phyloP scores from a whole-genome alignment of 2,329 filamentous ascomycete species.

The Myriosclerotinia duriaeana region DNA sequence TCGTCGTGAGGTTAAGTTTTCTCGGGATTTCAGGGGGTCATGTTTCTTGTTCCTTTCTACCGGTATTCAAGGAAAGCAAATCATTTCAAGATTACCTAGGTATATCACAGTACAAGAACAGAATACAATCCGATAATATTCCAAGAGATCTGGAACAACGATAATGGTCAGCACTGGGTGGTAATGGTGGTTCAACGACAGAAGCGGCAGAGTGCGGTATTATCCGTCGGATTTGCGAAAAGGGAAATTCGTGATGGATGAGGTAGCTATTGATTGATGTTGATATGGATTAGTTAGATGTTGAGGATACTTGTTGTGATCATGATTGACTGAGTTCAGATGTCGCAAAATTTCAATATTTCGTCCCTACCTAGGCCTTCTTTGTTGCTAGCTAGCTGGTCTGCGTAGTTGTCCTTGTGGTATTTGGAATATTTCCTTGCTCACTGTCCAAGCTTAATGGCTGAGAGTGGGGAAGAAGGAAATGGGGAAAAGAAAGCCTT shows the following conservation, averaged over 20 bases:
- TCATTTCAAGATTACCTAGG: slow-evolving; percentile 2
- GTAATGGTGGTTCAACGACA: slow-evolving; percentile 5
- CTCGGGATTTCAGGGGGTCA: slow-evolving; percentile 16
- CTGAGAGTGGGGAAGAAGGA: slow-evolving; percentile 1
- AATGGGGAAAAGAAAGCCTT: neutral
- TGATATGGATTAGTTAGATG: neutral
- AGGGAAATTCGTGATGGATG: neutral
- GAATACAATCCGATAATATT: slow-evolving; percentile 4
- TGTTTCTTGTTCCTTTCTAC: slow-evolving; percentile 15
- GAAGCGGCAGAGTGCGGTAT: slow-evolving; percentile 10
- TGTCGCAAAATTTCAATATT: neutral
- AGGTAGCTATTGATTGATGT: slow-evolving; percentile 9
- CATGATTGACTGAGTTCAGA: neutral
- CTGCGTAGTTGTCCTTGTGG: slow-evolving; percentile 3
- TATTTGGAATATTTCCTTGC: slow-evolving; percentile 21
- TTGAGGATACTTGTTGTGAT: neutral
- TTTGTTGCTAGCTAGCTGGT: neutral
- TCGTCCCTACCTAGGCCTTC: slow-evolving; percentile 6
- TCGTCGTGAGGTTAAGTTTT: slow-evolving; percentile 16
- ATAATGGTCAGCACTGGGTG: neutral
- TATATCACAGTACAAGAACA: neutral
- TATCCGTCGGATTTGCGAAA: slow-evolving; percentile 5
- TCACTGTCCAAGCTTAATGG: slow-evolving; percentile 13
- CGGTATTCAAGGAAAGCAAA: slow-evolving; percentile 19
- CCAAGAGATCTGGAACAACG: slow-evolving; percentile 12